Evolutionary conservation across 2,329 filamentous ascomycete species (phyloP).

Genomic region (Chaetoscypha palmicola): DNA sequence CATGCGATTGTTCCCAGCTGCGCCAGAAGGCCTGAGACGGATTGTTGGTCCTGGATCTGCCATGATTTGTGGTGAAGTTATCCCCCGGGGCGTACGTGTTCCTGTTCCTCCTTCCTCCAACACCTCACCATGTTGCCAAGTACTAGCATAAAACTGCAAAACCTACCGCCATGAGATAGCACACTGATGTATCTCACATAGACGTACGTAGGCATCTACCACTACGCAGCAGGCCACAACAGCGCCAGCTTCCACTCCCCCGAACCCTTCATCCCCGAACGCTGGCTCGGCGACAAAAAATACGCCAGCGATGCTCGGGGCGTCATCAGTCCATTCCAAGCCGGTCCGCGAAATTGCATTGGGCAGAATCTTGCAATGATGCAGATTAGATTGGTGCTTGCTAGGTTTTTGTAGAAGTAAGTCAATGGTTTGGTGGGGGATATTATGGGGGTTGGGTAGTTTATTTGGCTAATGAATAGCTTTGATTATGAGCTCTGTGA

Average conservation of each 20-base stretch:
- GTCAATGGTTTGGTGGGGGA: too few relatives aligned
- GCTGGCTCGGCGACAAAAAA: slow-evolving; percentile 11
- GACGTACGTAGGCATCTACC: slow-evolving; percentile 7
- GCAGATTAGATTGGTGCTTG: slow-evolving; percentile 26
- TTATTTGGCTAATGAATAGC: neutral
- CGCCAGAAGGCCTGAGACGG: slow-evolving; percentile 7
- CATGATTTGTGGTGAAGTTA: slow-evolving; percentile 4
- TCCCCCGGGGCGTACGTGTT: slow-evolving; percentile 1
- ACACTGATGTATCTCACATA: too few relatives aligned
- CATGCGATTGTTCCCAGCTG: slow-evolving; percentile 4
- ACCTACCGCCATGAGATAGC: too few relatives aligned
- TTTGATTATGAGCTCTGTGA: neutral
- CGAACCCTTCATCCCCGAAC: slow-evolving; percentile 14
- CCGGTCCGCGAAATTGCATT: slow-evolving; percentile 25
- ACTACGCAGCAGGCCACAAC: slow-evolving; percentile 9
- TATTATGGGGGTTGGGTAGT: too few relatives aligned
- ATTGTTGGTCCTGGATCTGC: slow-evolving; percentile 3
- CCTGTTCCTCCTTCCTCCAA: neutral
- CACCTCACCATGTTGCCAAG: neutral
- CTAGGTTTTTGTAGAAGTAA: slow-evolving; percentile 27
- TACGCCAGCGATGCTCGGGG: slow-evolving; percentile 6
- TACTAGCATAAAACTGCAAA: too few relatives aligned
- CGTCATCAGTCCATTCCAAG: slow-evolving; percentile 9
- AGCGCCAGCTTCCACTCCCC: slow-evolving; percentile 2
- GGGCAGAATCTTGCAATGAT: slow-evolving; percentile 29